Evolutionary conservation across 495 filamentous ascomycete genomes (phyloP).

Genomic region (Daldinia loculata): DNA sequence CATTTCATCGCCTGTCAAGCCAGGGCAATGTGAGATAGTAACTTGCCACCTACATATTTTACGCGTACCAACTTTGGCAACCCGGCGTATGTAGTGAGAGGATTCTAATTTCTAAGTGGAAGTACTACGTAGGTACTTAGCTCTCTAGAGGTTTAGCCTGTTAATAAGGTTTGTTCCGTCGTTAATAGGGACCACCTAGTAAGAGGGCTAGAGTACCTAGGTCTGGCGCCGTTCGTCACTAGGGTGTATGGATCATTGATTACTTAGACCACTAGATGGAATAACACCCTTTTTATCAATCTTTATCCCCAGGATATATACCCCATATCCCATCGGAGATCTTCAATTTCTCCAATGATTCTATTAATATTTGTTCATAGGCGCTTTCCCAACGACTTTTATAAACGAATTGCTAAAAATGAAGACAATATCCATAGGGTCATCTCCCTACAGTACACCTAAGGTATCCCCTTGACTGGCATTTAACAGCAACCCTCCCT

Average conservation of each 20-base stretch:
- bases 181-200: neutral
- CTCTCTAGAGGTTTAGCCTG: neutral
- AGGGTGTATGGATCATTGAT: constrained; percentile 4
- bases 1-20: neutral
- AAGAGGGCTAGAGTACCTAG: neutral
- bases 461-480: too few species aligned
- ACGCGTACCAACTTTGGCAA: neutral
- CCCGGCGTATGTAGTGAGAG: neutral
- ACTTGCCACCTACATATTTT: neutral
- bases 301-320: neutral
- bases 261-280: neutral
- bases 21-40: neutral
- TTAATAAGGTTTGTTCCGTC: constrained; percentile 12
- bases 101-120: neutral
- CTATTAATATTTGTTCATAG: neutral
- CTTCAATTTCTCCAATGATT: neutral
- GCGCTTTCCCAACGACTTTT: neutral
- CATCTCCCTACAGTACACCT: neutral
- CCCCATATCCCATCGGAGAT: neutral
- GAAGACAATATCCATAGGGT: neutral
- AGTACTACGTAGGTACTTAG: neutral
- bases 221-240: neutral
- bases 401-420: neutral
- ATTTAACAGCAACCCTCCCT: too few species aligned
- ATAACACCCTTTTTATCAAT: neutral